Evolutionary conservation across 73 alveolate species (phyloP).

Genomic region (Paraurostyla sp.): DNA sequence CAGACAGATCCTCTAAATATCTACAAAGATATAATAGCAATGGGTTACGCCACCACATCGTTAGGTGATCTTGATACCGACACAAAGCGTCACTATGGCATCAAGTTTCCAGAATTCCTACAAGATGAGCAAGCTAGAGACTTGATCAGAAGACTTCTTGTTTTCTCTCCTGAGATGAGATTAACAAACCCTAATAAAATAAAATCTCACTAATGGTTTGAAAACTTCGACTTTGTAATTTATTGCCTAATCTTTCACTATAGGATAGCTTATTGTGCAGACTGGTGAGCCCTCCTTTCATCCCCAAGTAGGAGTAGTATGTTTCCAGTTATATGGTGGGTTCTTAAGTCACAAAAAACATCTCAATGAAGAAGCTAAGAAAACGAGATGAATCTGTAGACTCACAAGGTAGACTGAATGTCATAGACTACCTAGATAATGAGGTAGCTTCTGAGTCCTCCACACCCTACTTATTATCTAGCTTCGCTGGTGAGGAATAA

Average conservation of each 20-base stretch:
- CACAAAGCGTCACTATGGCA: neutral
- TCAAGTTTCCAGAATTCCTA: conserved; percentile 62
- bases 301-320: conserved; percentile 7
- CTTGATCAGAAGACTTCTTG: conserved; percentile 47
- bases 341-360: neutral
- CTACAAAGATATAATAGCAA: conserved; percentile 55
- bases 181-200: conserved; percentile 29
- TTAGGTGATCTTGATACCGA: neutral
- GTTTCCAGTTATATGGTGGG: neutral
- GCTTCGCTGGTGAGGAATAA: neutral
- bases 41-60: neutral
- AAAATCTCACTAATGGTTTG: conserved; percentile 51
- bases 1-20: conserved; percentile 72
- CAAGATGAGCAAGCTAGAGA: conserved; percentile 71
- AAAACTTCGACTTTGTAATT: conserved; percentile 45
- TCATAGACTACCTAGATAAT: neutral
- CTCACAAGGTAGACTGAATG: neutral
- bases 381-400: conserved; percentile 22
- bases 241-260: neutral
- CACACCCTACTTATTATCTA: neutral
- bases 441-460: neutral
- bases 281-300: conserved; percentile 10
- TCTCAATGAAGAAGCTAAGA: neutral
- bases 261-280: conserved; percentile 53
- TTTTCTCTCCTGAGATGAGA: conserved; percentile 41